A percentile compares a stretch with the other conserved stretches of the same genome.
Conservation (phyloP, 2,329 filamentous ascomycete species). For the Sporothrix variecibatus region DNA sequence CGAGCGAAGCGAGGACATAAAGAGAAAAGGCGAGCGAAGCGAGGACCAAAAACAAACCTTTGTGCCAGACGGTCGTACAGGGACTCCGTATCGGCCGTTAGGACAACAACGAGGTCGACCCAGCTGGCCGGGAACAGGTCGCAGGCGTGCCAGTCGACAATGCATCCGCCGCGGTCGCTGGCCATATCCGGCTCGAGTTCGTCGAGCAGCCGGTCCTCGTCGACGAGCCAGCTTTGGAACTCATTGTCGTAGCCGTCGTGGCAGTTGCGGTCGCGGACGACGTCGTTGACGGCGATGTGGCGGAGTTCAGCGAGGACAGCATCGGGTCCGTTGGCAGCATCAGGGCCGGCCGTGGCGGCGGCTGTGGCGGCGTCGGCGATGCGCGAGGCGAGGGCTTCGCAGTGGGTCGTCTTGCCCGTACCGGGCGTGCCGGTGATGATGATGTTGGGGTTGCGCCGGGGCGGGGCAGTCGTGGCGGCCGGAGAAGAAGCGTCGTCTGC, state of each 20-base stretch:
- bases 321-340: constrained; percentile 46
- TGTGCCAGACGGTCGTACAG: constrained; percentile 82
- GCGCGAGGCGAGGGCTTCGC: constrained; percentile 74
- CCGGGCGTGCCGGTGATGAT: constrained; percentile 95
- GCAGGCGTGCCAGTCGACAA: constrained; percentile 98
- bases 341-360: neutral
- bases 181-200: constrained; percentile 72
- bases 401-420: constrained; percentile 93
- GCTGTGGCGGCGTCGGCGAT: constrained; percentile 42
- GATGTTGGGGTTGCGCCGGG: constrained; percentile 71
- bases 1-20: neutral
- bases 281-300: constrained; percentile 84
- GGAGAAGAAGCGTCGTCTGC: constrained; percentile 18
- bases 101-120: constrained; percentile 92
- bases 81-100: constrained; percentile 76
- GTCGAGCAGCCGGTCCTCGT: constrained; percentile 91
- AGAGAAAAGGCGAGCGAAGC: neutral
- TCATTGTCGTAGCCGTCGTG: constrained; percentile 88
- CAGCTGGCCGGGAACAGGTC: constrained; percentile 90
- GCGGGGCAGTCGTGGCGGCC: neutral
- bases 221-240: constrained; percentile 85
- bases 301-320: constrained; percentile 50
- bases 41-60: constrained; percentile 50
- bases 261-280: constrained; percentile 85
- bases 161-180: constrained; percentile 76